Evolutionary conservation across 352 stramenopile species (phyloP), one percentile per base, ranked within the genome.

Genomic region (Phytophthora foliorum): DNA sequence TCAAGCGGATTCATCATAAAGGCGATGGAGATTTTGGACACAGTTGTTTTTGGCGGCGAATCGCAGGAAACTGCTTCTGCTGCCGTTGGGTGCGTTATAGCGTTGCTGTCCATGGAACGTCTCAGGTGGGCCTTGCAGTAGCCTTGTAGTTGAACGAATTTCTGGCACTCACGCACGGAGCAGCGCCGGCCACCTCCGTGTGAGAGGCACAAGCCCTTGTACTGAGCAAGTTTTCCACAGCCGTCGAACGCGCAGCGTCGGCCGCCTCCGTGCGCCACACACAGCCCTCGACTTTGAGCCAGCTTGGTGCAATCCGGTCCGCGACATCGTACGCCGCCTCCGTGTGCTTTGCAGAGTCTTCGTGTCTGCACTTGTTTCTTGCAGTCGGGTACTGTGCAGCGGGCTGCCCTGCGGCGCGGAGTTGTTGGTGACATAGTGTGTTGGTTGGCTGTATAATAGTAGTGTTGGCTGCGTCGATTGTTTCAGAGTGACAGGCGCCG

Each of bases 81-180:
- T 34, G 29, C 9, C 29, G 29, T 34, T 34, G 29, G 9, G 8
- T 6, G 9, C 7, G 7, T 34, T 13, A 13, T 3, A 2, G 8
- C 29, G 29, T 13, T 8, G 9, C 29, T 34, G 29, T 2, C 9
- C 29, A 34, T 34, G 29, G 9, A 34, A 13, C 29, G 19, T 29
- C 88, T 92, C 14, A 79, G 84, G 65, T 92, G 84, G 24, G 82
- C 80, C 70, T 89, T 92, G 71, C 84, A 92, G 36, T 78, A 79
- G 6, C 84, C 84, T 45, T 85, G 82, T 42, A 89, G 75, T 49
- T 92, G 84, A 14, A 81, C 86, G 65, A 88, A 92, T 74, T 90
- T 92, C 31, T 90, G 69, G 52, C 86, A 94, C 39, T 79, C 70
- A 10, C 67, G 53, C n/a, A 90, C 65, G 13, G 64, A 74, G 64